Evolutionary conservation across 2,329 filamentous ascomycete species (phyloP).

Genomic region (Colletotrichum trifolii): DNA sequence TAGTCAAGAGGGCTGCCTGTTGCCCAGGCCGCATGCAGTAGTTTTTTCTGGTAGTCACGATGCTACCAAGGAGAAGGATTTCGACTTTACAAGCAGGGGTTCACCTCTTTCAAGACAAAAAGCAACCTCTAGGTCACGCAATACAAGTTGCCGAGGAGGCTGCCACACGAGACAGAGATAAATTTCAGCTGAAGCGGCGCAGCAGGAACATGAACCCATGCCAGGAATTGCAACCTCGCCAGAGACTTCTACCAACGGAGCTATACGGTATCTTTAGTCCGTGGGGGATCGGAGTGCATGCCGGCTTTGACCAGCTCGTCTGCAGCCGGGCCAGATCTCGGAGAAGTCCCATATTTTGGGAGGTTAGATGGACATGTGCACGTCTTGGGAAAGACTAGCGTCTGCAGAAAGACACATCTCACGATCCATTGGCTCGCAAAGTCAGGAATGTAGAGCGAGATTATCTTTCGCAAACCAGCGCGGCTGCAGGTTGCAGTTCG

Average conservation of each 20-base stretch:
- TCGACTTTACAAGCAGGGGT: too few species aligned
- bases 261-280: too few species aligned
- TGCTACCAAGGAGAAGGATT: too few species aligned
- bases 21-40: too few species aligned
- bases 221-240: slow-evolving; percentile 6
- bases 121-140: not conserved
- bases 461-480: not conserved
- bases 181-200: slow-evolving; percentile 10
- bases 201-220: slow-evolving; percentile 8
- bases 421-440: not conserved
- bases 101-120: not conserved
- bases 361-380: not conserved
- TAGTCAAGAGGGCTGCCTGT: too few species aligned
- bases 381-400: slow-evolving; percentile 1
- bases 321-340: too few species aligned
- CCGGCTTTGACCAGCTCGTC: too few species aligned
- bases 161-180: not conserved
- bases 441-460: not conserved
- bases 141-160: not conserved
- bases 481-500: slow-evolving; percentile 15
- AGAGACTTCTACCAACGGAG: not conserved
- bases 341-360: too few species aligned
- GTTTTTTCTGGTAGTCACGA: too few species aligned
- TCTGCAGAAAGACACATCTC: not conserved
- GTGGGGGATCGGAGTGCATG: too few species aligned